Base-by-base conservation (phyloP, 176 grass and related monocot genomes). In the Cymbopogon citratus region DNA sequence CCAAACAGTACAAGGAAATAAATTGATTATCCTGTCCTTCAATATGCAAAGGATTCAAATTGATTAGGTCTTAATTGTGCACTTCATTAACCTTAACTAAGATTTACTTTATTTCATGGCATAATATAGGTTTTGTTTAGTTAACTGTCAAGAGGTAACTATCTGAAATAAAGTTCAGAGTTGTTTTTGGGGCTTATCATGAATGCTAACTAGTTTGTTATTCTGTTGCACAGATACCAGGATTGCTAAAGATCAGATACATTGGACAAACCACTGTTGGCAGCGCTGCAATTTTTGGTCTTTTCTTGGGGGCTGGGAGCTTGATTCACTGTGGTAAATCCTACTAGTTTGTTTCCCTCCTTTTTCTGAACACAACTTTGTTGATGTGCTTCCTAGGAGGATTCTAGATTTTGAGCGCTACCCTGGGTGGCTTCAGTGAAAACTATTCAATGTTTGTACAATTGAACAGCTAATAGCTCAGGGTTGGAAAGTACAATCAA, bases 261-360 rank as follows among this genome's bases (percentile, higher is more conserved):
- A 98, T 98, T 48, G 95, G 90, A 12, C 90, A 91, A 79, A 82
- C 90, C 6, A 98, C 92, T 18, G 79, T 98, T 62, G 87, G 88
- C 70, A 94, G 92, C 18, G 92, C 95, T 35, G 92, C 95, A 34
- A 54, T 94, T 46, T 95, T 91, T 69, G 92, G 88, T 6, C 88
- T 98, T 72, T 98, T 98, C 80, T 60, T 98, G 74, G 92, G 90
- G 79, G 90, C 95, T 60, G 95, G 95, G 57, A 93, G 95, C 76
- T 95, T 98, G 85, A 95, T 98, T 91, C 90, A 98, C 33, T 95
- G 92, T 71, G 95, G 95, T 39, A 95, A 91, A 83, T 91, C 79
- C 26, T 94, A 94, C 75, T 98, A 90, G 89, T 46, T 76, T 26
- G 24, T 9, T 27, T 81, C 1, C 63, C 29, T 1, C 1, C 10